A percentile compares a stretch with the other conserved stretches of the same genome.
Conservation (phyloP, 2,329 filamentous ascomycete genomes). For the Chrysoporthe cubensis region DNA sequence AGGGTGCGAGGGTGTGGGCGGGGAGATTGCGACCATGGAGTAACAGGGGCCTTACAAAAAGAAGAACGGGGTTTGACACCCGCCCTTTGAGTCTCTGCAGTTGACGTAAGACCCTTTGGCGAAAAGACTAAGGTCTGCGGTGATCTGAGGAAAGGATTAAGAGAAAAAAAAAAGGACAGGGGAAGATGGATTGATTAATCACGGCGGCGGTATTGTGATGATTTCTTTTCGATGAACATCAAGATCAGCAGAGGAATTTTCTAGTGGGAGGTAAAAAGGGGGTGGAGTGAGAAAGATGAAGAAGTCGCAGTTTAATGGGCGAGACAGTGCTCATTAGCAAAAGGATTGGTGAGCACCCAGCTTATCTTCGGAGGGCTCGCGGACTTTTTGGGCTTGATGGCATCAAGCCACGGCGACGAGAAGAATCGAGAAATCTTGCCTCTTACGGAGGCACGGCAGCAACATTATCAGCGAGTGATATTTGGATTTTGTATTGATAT, state of each 20-base stretch:
- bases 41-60: background rate
- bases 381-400: background rate
- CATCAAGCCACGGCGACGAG: background rate
- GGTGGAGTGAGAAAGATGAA: background rate
- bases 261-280: background rate
- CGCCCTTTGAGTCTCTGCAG: too few relatives aligned
- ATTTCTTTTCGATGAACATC: background rate
- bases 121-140: too few relatives aligned
- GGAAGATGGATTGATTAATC: too few relatives aligned
- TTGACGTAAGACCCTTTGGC: too few relatives aligned
- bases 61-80: too few relatives aligned
- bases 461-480: background rate
- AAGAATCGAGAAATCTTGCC: background rate
- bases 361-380: background rate
- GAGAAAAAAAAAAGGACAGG: too few relatives aligned
- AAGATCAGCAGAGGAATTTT: background rate
- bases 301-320: background rate
- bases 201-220: too few relatives aligned
- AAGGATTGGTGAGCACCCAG: background rate
- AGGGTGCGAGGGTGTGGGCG: constrained; percentile 40
- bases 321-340: background rate
- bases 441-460: background rate
- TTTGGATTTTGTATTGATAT: background rate
- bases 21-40: background rate
- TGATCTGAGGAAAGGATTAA: too few relatives aligned